phyloP scores from a whole-genome alignment of 331 rosid genomes.

The Malus hybrid region DNA sequence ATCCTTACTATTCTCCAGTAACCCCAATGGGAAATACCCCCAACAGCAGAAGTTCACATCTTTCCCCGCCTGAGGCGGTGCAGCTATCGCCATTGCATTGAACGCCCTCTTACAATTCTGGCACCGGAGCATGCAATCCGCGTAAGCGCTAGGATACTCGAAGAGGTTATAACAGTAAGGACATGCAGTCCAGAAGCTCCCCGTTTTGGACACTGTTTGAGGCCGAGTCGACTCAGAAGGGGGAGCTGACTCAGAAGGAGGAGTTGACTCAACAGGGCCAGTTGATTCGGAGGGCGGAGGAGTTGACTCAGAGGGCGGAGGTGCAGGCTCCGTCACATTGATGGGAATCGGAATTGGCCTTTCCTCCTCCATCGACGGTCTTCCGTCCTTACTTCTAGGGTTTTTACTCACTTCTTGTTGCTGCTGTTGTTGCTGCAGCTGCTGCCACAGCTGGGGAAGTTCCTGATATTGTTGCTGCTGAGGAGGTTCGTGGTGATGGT shows the following conservation, averaged over 20 bases:
- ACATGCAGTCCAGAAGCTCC: constrained; percentile 90
- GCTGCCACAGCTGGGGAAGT: background rate
- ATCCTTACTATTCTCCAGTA: constrained; percentile 34
- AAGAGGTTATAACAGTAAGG: constrained; percentile 75
- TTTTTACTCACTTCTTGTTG: constrained; percentile 24
- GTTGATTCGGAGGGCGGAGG: constrained; percentile 1
- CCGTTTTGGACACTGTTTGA: constrained; percentile 5
- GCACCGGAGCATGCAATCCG: constrained; percentile 75
- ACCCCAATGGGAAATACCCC: constrained; percentile 73
- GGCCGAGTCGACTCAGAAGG: constrained; percentile 4
- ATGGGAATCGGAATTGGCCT: constrained; percentile 27
- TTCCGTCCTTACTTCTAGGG: constrained; percentile 26
- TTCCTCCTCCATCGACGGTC: constrained; percentile 24
- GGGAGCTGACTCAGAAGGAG: background rate
- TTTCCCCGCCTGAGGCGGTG: constrained; percentile 44
- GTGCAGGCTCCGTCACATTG: constrained; percentile 28
- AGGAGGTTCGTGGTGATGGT: background rate
- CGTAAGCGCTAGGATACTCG: constrained; percentile 65
- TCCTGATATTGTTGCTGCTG: background rate
- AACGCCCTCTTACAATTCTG: constrained; percentile 76
- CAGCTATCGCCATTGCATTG: constrained; percentile 48
- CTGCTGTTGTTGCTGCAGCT: background rate
- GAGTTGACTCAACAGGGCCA: background rate
- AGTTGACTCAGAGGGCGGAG: constrained; percentile 13
- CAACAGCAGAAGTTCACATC: constrained; percentile 50